Evolutionary conservation across 2,329 filamentous ascomycete species (phyloP).

Genomic region (Alternaria panax): DNA sequence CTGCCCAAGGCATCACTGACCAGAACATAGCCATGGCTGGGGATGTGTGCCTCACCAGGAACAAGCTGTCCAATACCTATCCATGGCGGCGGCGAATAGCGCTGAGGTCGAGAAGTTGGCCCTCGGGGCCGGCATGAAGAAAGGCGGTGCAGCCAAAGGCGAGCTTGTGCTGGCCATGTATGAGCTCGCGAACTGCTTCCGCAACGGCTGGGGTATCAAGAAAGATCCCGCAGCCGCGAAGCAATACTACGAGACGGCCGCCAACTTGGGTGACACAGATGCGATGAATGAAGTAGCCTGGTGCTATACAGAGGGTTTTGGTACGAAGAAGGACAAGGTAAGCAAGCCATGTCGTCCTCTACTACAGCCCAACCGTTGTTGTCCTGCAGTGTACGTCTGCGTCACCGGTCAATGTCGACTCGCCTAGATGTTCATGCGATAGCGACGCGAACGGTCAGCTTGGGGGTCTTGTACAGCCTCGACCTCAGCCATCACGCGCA

Average conservation of each 20-base stretch:
- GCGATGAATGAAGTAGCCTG: conserved; percentile 97
- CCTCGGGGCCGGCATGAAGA: conserved; percentile 85
- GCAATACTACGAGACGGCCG: conserved; percentile 96
- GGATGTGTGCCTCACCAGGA: conserved; percentile 77
- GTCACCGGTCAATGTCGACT: conserved; percentile 37
- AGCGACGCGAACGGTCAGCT: conserved; percentile 35
- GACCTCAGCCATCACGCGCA: conserved; percentile 35
- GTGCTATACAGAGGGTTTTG: conserved; percentile 97
- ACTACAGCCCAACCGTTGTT: conserved; percentile 9
- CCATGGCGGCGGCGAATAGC: conserved; percentile 87
- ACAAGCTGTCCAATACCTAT: conserved; percentile 82
- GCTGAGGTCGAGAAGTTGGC: conserved; percentile 86
- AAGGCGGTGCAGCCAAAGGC: conserved; percentile 92
- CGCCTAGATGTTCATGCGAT: conserved; percentile 25
- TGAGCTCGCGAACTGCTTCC: conserved; percentile 90
- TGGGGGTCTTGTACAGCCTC: conserved; percentile 21
- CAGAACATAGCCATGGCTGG: conserved; percentile 79
- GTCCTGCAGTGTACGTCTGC: conserved; percentile 13
- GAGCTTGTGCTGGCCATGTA: conserved; percentile 97
- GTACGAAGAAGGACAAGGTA: conserved; percentile 98
- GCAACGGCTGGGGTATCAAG: conserved; percentile 90
- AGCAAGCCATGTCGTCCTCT: conserved; percentile 50
- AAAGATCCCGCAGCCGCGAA: conserved; percentile 85
- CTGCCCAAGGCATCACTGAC: conserved; percentile 28
- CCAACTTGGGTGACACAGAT: conserved; percentile 94